Conservation (phyloP, 345 rosid genomes). For the Cardamine occulta region DNA sequence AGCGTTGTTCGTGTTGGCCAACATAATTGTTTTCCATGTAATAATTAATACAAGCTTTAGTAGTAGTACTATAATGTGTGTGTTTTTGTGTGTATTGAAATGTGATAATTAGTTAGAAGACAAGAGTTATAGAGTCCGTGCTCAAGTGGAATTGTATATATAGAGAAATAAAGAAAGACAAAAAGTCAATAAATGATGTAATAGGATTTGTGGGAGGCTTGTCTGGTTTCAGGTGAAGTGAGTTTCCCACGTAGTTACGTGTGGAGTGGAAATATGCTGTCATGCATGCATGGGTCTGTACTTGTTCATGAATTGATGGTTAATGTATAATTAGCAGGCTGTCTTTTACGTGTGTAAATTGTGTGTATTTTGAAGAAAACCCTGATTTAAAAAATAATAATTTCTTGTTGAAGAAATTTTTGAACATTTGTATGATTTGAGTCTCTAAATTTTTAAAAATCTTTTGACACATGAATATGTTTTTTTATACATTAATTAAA, state of each 20-base stretch:
- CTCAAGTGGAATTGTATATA: conserved; percentile 27
- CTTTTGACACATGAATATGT: too few species aligned
- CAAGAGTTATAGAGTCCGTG: conserved; percentile 11
- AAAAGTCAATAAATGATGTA: not conserved
- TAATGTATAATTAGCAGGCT: conserved; percentile 8
- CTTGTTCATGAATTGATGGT: not conserved
- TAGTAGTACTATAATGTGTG: not conserved
- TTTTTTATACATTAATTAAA: too few species aligned
- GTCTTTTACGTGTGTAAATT: conserved; percentile 17
- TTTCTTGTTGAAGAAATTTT: not conserved
- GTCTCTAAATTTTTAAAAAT: too few species aligned
- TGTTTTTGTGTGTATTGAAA: not conserved
- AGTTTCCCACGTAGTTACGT: conserved; percentile 43
- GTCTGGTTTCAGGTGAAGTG: conserved; percentile 38
- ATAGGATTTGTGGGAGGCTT: conserved; percentile 16
- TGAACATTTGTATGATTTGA: not conserved
- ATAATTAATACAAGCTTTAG: not conserved
- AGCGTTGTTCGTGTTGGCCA: conserved; percentile 32
- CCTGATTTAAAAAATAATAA: not conserved
- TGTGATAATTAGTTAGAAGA: conserved; percentile 2
- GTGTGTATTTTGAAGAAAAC: conserved; percentile 11
- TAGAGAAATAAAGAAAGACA: conserved; percentile 31
- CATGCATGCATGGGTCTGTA: conserved; percentile 42
- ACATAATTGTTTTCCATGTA: conserved; percentile 35
- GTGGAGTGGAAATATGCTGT: conserved; percentile 32